Base-by-base conservation (phyloP, 805 yeast genomes). In the Nakazawaea ernobii region DNA sequence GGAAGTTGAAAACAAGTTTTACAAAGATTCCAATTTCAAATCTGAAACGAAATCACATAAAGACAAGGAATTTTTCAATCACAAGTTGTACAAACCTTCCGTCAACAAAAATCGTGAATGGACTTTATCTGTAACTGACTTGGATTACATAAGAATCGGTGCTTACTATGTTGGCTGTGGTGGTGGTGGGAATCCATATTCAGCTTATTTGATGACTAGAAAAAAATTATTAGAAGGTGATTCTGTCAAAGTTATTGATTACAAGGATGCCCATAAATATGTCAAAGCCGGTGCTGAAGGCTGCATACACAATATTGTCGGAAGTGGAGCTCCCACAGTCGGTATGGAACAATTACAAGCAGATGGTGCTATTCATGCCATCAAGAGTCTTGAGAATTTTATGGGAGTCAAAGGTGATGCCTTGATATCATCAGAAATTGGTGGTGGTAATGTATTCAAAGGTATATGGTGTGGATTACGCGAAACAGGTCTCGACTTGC, bases 141-240 rank as follows among this genome's bases (percentile, higher is more conserved):
- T 60, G 42, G 76, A 71, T 30, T 65, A 65, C 47, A 49, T 74
- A 13, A 54, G 68, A 33, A 63, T 69, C 43, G 79, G 79, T 15
- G 57, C 69, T 17, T 73, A 73, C 51, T 71, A 73, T 43, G 61
- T 74, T 2, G 79, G 79, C 8, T 69, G 74, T 55, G 79, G 78
- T 2, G 79, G 79, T n/a, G 79, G 79, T 29, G 79, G 79, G 32
- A 65, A 65, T 44, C 78, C 79, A 27, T 70, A 72, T 53, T 58
- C 73, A 2, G 55, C 53, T 15, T 70, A 54, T 49, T 56, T 74
- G 30, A 67, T 64, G 43, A 54, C 62, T 0, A 56, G 69, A 41
- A 67, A 65, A 44, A 50, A 60, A 40, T 38, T 73, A 10, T 49
- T 68, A 38, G 45, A 54, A 6, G 78, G 77, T 9, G 66, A 59